phyloP scores from a whole-genome alignment of 2,329 filamentous ascomycete genomes.

The Acephala macrosclerotiorum region DNA sequence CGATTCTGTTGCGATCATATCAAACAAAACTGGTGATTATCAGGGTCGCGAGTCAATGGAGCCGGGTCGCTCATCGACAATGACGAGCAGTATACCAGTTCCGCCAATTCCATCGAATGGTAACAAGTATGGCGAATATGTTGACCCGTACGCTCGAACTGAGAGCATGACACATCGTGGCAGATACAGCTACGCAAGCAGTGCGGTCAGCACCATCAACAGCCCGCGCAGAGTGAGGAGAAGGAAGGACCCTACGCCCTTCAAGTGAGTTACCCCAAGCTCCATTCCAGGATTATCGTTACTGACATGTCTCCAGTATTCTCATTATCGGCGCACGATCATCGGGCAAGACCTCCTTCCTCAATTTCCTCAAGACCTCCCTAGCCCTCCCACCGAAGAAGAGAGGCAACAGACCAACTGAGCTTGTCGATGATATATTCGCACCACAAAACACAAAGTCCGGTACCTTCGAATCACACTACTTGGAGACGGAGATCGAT shows the following conservation, averaged over 20 bases:
- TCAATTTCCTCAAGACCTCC: slow-evolving; percentile 91
- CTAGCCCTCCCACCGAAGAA: slow-evolving; percentile 85
- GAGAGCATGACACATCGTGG: slow-evolving; percentile 98
- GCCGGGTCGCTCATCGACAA: slow-evolving; percentile 46
- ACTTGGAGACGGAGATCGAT: slow-evolving; percentile 93
- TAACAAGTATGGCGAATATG: slow-evolving; percentile 55
- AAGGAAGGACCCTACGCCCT: slow-evolving; percentile 96
- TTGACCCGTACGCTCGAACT: slow-evolving; percentile 81
- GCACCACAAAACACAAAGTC: slow-evolving; percentile 44
- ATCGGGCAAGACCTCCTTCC: slow-evolving; percentile 94
- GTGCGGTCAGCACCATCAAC: slow-evolving; percentile 88
- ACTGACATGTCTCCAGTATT: slow-evolving; percentile 64
- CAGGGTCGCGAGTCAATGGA: slow-evolving; percentile 61
- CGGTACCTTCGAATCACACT: slow-evolving; percentile 84
- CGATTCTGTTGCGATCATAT: slow-evolving; percentile 67
- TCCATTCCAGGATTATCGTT: background rate
- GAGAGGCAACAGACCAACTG: slow-evolving; percentile 52
- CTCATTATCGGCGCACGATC: slow-evolving; percentile 87
- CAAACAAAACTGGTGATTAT: slow-evolving; percentile 53
- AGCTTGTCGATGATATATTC: slow-evolving; percentile 60
- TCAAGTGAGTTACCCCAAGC: slow-evolving; percentile 77
- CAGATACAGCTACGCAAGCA: slow-evolving; percentile 95
- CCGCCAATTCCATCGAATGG: slow-evolving; percentile 60
- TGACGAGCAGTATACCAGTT: slow-evolving; percentile 51
- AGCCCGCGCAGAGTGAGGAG: slow-evolving; percentile 90